Evolutionary conservation across 2,329 filamentous ascomycete species (phyloP).

Genomic region (Dothiorella sarmentorum): DNA sequence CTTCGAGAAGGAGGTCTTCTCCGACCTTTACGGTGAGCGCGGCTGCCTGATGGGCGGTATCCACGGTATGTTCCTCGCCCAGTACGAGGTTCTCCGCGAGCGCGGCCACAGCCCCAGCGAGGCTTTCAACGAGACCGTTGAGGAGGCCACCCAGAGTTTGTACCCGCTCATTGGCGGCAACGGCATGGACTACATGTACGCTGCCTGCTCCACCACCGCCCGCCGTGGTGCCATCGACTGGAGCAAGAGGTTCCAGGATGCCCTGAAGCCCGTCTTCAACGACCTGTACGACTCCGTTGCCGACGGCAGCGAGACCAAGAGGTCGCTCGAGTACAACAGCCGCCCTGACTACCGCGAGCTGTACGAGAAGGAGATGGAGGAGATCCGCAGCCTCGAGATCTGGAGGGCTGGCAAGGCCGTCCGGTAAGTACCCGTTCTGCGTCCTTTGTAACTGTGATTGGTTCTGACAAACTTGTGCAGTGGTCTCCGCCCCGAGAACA

Average conservation of each 20-base stretch:
- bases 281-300: slow-evolving; percentile 90
- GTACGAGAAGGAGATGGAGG: slow-evolving; percentile 97
- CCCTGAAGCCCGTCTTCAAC: slow-evolving; percentile 98
- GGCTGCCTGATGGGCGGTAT: slow-evolving; percentile 99
- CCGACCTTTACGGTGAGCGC: slow-evolving; percentile 98
- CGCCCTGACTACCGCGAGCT: slow-evolving; percentile 94
- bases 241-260: slow-evolving; percentile 95
- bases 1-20: slow-evolving; percentile 99
- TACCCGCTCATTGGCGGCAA: slow-evolving; percentile 97
- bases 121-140: slow-evolving; percentile 99
- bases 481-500: slow-evolving; percentile 38
- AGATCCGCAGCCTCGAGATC: slow-evolving; percentile 98
- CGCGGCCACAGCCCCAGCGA: slow-evolving; percentile 95
- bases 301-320: slow-evolving; percentile 89
- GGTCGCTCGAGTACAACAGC: slow-evolving; percentile 95
- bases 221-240: slow-evolving; percentile 98
- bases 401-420: slow-evolving; percentile 98
- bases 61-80: slow-evolving; percentile 99
- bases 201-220: slow-evolving; percentile 97
- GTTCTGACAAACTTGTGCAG: not conserved
- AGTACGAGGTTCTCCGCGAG: slow-evolving; percentile 99
- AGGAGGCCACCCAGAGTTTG: slow-evolving; percentile 96
- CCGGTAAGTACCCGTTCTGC: slow-evolving; percentile 42
- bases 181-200: slow-evolving; percentile 99
- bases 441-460: not conserved